Evolutionary conservation across 352 stramenopile genomes (phyloP), one percentile per base, ranked within the genome.

Genomic region (Globisporangium nodosum): DNA sequence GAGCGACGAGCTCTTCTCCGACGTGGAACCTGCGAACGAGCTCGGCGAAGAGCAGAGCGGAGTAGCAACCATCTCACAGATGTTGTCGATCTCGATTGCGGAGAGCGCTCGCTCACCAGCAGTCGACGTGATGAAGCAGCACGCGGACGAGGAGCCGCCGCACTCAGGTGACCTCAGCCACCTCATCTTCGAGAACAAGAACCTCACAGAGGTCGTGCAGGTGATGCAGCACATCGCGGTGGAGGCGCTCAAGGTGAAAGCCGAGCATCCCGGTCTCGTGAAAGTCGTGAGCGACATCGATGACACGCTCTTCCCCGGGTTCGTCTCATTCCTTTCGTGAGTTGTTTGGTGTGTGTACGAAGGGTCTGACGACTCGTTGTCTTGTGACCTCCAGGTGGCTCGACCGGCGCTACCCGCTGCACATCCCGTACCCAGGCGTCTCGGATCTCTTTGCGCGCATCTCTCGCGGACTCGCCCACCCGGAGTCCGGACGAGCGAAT

Each of bases 271-370:
- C 16, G 58, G 82, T 5, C 65, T 94, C n/a, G 58, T 94, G 31
- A 94, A 94, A 58, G 84, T 94, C 6, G 71, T 94, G n/a, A 94
- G 85, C 52, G 85, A 94, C 52, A 94, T 94, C 42, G 85, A 94
- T 46, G 85, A 94, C 62, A 94, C 85, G 30, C 64, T 94, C 6
- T 92, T 90, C 42, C 66, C 85, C 8, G 85, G 85, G 35, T 81
- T 60, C 35, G 54, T 59, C 2, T 21, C 20, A 11, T 7, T n/a
- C 13, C 24, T 27, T 58, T 8, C 15, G 3, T 24, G 7, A 1
- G 3, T 6, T 21, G 9, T 35, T 13, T 40, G 21, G 15, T 27
- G 5, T 13, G 6, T 43, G 30, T 12, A 15, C n/a, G 11, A 52
- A 37, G 9, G 30, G 12, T 24, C n/a, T 49, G 12, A 49, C 40